A percentile compares a stretch with the other conserved stretches of the same genome.
These are phyloP conservation scores for Neophaeococcomyces aloes DNA, from an alignment of 2,329 filamentous ascomycete genomes.

Conservation along the genomic window DNA sequence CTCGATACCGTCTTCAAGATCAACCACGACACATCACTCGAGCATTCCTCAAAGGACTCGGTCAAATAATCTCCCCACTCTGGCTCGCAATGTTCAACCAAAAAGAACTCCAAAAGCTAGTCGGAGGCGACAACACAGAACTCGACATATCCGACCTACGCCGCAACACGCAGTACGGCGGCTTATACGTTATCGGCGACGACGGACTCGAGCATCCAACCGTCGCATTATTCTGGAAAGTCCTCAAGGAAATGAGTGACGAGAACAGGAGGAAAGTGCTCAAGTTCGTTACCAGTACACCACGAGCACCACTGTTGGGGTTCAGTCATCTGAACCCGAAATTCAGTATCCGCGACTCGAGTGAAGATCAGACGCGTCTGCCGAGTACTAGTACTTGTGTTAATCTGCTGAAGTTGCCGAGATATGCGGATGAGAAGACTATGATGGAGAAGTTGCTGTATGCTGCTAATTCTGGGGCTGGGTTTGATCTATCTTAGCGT, in stretches of 20 bases:
- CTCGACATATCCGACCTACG: slow-evolving; percentile 83
- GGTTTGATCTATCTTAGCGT: slow-evolving; percentile 60
- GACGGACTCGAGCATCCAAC: slow-evolving; percentile 78
- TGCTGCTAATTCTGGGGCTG: slow-evolving; percentile 78
- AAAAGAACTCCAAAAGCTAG: slow-evolving; percentile 80
- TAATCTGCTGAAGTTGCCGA: slow-evolving; percentile 83
- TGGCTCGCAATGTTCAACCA: slow-evolving; percentile 99
- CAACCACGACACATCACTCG: slow-evolving; percentile 74
- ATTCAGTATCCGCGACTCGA: slow-evolving; percentile 83
- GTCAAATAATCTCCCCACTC: slow-evolving; percentile 75
- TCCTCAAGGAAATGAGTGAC: slow-evolving; percentile 67
- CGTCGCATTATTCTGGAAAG: slow-evolving; percentile 80
- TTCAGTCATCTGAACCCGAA: slow-evolving; percentile 75
- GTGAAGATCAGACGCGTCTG: slow-evolving; percentile 62
- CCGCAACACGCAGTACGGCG: slow-evolving; percentile 73
- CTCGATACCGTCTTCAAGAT: slow-evolving; percentile 69
- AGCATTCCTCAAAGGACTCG: slow-evolving; percentile 77
- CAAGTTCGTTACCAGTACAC: slow-evolving; percentile 92
- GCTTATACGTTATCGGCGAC: slow-evolving; percentile 80
- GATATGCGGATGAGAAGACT: slow-evolving; percentile 56
- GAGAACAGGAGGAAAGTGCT: slow-evolving; percentile 72
- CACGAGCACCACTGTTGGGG: slow-evolving; percentile 76
- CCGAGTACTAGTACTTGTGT: slow-evolving; percentile 95
- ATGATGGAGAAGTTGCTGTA: slow-evolving; percentile 77
- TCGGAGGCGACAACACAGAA: slow-evolving; percentile 74